Base-by-base conservation (phyloP, 441 rosid genomes). In the Bruguiera hainesii region DNA sequence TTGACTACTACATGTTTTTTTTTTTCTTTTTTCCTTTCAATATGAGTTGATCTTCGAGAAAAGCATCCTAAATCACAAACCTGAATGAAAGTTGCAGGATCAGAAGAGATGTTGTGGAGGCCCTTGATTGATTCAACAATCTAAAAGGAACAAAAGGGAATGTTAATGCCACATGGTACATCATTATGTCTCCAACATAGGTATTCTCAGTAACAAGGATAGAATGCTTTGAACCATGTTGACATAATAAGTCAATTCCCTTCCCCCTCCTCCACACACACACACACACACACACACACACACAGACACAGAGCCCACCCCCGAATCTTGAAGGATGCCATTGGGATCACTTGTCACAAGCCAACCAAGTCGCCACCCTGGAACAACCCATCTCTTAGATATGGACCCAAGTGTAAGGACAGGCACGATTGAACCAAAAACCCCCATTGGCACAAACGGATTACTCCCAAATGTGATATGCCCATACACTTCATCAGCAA, bases 321-420 rank as follows among this genome's bases (percentile, higher is more conserved):
- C 81, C 3, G 79, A 77, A 9, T 82, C 64, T 50, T 73, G 58
- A 50, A 86, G 67, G 60, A 77, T 75, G 74, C 80, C 82, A 57
- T 64, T 65, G 1, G 89, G 85, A 70, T 85, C 89, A 67, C 63
- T 70, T 18, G 76, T 35, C 42, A 57, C 84, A 6, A 84, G 58
- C 93, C 93, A 87, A 31, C 97, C 91, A 16, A 84, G 67, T 65
- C 85, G 75, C 90, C 89, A 89, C 23, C 91, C 84, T 13, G 90
- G 89, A 63, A 89, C 89, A 48, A 84, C 39, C 90, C 90, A 91
- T 74, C 91, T 83, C 82, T 91, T 87, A 0, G 90, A 89, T 63
- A 87, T 60, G 25, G 91, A 84, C 0, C 92, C 90, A 16, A 85
- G 71, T 5, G 90, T 87, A 20, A 91, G 18, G 15, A 89, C 79